Base-by-base conservation (phyloP, 2,329 filamentous ascomycete species). In the Beauveria bassiana region DNA sequence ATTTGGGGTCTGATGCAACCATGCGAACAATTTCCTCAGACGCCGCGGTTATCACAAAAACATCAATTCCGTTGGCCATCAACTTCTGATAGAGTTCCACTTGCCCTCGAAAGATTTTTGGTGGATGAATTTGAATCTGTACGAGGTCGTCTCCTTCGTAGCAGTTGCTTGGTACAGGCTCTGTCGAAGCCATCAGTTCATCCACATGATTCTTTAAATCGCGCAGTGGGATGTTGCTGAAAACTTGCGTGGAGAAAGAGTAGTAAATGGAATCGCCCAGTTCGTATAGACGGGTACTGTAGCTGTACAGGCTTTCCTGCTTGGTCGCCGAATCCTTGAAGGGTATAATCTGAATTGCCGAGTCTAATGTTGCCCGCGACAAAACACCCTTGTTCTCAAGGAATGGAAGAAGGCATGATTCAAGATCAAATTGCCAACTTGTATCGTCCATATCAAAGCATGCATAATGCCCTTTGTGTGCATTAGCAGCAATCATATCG, bases 401-500 rank as follows among this genome's bases (percentile, higher is more conserved):
- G 51, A 68, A 78, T 2, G 77, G 75, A 56, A 78, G 67, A 56
- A 78, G 68, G 2, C 74, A 76, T 67, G 78, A 76, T 60, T 78
- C 75, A 10, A 78, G 65, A 56, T 78, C 77, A 58, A 69, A 77
- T 52, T 70, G 71, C 45, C 73, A 78, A 63, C 72, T 73, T 2
- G 77, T 78, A 66, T 78, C 78, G 70, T 78, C 77, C 76, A 78
- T 77, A 68, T 78, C 75, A 52, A 77, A 77, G 28, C 74, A 69
- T 12, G 75, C 75, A 50, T 74, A 77, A 55, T 70, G 70, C 24
- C 73, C 72, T 49, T 69, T 64, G 68, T 76, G 68, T 24, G 73
- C 73, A 60, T 77, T 76, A 57, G 66, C 66, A 1, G 67, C 65
- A 59, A 77, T 77, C 74, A 77, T 75, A 38, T 64, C 65, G 60